phyloP scores from a whole-genome alignment of 129 eudicot genomes.

The Rutidosis leptorrhynchoides region DNA sequence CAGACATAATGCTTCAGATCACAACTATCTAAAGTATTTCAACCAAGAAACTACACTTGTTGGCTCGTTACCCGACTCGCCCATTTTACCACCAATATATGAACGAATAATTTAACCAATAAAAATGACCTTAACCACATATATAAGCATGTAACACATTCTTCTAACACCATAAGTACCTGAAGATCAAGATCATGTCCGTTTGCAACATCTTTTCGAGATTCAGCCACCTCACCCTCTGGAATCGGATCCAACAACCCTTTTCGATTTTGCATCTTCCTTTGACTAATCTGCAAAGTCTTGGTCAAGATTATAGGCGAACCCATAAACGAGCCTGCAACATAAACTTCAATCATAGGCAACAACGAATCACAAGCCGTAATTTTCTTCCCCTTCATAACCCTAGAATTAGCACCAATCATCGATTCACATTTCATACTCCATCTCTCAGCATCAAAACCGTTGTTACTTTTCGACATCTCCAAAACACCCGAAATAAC shows the following conservation, averaged over 20 bases:
- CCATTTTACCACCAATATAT: neutral
- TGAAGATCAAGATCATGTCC: conserved; percentile 52
- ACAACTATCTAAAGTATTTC: neutral
- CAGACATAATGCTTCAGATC: neutral
- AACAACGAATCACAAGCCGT: conserved; percentile 47
- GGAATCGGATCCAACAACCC: conserved; percentile 60
- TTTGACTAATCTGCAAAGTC: conserved; percentile 59
- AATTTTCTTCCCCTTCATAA: conserved; percentile 60
- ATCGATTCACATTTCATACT: conserved; percentile 62
- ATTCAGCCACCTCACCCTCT: conserved; percentile 49
- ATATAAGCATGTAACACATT: neutral
- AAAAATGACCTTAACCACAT: neutral
- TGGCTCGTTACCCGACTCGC: neutral
- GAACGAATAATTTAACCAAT: neutral
- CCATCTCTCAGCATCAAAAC: conserved; percentile 48
- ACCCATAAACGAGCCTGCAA: conserved; percentile 66
- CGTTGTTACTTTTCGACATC: conserved; percentile 45
- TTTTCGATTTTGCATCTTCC: conserved; percentile 57
- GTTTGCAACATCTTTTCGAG: conserved; percentile 32
- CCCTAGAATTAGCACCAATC: conserved; percentile 44
- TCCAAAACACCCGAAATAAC: conserved; percentile 66
- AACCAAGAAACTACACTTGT: neutral
- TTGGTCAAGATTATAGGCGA: conserved; percentile 72
- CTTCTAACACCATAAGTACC: conserved; percentile 38
- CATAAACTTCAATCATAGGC: conserved; percentile 74